Percentiles rank a stretch among this genome's conserved stretches.
Conservation (phyloP, 257 asterid genomes). For the Capsicum baccatum region DNA sequence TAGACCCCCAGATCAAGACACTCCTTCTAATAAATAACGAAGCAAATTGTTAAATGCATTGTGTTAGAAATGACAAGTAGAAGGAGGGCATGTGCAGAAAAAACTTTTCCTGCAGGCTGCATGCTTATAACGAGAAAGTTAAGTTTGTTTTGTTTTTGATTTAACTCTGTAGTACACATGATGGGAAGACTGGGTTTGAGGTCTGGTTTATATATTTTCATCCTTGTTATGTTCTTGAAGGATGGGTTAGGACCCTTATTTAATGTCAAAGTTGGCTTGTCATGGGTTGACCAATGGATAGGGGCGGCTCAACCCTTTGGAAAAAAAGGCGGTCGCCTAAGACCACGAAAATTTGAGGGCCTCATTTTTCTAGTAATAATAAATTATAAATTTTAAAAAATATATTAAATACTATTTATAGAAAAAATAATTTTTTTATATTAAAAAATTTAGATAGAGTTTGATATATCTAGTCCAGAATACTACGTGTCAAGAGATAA, state of each 20-base stretch:
- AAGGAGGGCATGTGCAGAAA: not conserved
- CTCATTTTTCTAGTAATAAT: too few relatives aligned
- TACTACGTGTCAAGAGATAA: too few relatives aligned
- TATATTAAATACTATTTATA: too few relatives aligned
- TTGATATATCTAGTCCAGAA: too few relatives aligned
- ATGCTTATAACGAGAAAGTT: not conserved
- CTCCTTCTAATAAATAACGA: not conserved
- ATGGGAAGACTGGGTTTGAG: not conserved
- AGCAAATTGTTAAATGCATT: not conserved
- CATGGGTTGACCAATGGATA: constrained; percentile 1
- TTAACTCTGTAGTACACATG: not conserved
- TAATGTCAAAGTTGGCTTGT: constrained; percentile 17
- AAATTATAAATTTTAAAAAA: too few relatives aligned
- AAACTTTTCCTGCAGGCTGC: not conserved
- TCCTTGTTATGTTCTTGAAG: constrained; percentile 13
- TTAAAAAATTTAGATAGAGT: too few relatives aligned
- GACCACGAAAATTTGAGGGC: too few relatives aligned
- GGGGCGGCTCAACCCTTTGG: too few relatives aligned
- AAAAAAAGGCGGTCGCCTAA: too few relatives aligned
- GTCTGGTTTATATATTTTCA: constrained; percentile 14
- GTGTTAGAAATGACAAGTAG: constrained; percentile 3
- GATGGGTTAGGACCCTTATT: constrained; percentile 1
- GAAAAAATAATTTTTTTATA: too few relatives aligned
- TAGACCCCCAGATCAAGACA: too few relatives aligned
- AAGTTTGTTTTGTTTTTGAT: not conserved